Evolutionary conservation across 768 basidiomycete species (phyloP).

Genomic region (Serpula lacrymans): DNA sequence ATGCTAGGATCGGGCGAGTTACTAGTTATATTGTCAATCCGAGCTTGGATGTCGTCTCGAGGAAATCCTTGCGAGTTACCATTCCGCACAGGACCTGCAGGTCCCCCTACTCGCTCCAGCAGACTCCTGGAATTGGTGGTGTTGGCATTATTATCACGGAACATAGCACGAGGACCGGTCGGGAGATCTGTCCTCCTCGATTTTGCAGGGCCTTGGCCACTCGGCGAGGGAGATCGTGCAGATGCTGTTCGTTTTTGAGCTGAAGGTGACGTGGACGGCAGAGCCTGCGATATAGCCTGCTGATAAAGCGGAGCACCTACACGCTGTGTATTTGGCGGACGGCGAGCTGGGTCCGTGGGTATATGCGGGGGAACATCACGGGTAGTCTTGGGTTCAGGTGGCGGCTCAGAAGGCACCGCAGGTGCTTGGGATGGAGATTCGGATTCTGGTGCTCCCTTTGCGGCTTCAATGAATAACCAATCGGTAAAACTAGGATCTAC

Average conservation of each 20-base stretch:
- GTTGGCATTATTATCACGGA: constrained; percentile 25
- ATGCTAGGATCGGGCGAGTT: constrained; percentile 44
- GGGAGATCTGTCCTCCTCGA: constrained; percentile 73
- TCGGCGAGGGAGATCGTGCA: constrained; percentile 62
- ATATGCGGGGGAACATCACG: constrained; percentile 30
- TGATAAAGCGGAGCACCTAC: constrained; percentile 58
- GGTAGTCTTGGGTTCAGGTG: constrained; percentile 24
- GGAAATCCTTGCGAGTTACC: constrained; percentile 26
- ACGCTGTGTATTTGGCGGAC: constrained; percentile 47
- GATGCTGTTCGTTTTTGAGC: constrained; percentile 65
- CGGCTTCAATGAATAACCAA: constrained; percentile 83
- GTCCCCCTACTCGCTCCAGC: constrained; percentile 77
- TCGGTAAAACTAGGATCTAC: constrained; percentile 81
- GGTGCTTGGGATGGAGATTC: constrained; percentile 36
- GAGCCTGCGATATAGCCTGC: constrained; percentile 66
- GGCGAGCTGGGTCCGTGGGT: constrained; percentile 40
- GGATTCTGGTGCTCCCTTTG: constrained; percentile 59
- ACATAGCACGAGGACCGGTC: constrained; percentile 84
- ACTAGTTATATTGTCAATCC: constrained; percentile 75
- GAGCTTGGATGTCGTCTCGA: constrained; percentile 71
- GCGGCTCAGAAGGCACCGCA: constrained; percentile 23
- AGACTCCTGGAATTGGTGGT: constrained; percentile 58
- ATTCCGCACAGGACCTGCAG: constrained; percentile 42
- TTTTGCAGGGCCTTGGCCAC: constrained; percentile 65
- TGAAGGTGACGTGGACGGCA: constrained; percentile 45